Percentiles rank a stretch among this genome's conserved stretches.
Evolutionary conservation across 345 rosid genomes (phyloP).

Genomic region (Hypericum androsaemum): DNA sequence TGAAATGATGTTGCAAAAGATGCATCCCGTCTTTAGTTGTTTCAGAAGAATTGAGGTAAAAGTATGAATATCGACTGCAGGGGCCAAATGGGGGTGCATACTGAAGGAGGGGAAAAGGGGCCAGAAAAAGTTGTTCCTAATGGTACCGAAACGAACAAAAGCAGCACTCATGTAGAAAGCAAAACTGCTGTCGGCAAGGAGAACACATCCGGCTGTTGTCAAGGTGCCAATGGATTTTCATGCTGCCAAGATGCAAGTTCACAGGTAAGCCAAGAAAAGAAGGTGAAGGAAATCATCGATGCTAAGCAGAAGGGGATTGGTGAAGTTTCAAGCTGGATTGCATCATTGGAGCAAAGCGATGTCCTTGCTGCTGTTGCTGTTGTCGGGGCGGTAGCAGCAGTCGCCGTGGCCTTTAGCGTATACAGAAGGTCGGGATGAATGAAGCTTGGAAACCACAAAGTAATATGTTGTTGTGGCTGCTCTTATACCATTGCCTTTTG

Average conservation of each 20-base stretch:
- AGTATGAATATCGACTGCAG: constrained; percentile 34
- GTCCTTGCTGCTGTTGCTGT: constrained; percentile 48
- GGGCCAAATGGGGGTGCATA: constrained; percentile 55
- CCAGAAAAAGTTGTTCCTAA: constrained; percentile 33
- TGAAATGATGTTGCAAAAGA: too few relatives aligned
- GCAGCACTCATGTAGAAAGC: constrained; percentile 29
- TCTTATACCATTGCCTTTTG: too few relatives aligned
- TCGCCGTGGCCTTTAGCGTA: constrained; percentile 58
- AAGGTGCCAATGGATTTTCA: constrained; percentile 53
- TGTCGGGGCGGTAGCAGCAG: constrained; percentile 57
- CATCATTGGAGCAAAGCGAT: constrained; percentile 50
- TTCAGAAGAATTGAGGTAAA: too few relatives aligned
- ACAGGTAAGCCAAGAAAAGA: constrained; percentile 20
- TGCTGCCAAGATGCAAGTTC: constrained; percentile 56
- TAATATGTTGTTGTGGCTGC: too few relatives aligned
- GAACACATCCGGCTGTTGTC: constrained; percentile 51
- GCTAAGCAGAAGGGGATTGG: constrained; percentile 18
- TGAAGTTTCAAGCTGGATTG: constrained; percentile 31
- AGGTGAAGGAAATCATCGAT: constrained; percentile 9
- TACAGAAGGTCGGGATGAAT: constrained; percentile 52
- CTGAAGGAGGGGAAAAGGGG: constrained; percentile 29
- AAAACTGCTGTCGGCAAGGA: constrained; percentile 19
- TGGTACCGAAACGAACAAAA: constrained; percentile 20
- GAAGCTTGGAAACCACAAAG: not conserved
- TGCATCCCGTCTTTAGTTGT: too few relatives aligned